Conservation (phyloP, 495 filamentous ascomycete species). For the Penicillium ucsense region DNA sequence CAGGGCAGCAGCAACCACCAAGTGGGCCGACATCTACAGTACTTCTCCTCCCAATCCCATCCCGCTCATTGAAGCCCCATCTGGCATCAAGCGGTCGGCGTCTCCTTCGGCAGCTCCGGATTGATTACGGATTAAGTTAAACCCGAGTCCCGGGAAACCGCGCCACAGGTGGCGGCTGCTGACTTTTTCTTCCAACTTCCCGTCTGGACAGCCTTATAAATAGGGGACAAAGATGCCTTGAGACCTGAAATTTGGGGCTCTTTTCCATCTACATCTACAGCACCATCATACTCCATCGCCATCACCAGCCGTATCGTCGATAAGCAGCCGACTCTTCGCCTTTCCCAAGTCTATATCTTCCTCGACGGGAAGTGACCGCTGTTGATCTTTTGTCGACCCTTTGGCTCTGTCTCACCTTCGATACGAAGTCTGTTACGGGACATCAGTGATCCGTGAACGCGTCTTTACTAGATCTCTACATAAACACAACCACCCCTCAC, state of each 20-base stretch:
- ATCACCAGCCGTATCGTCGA: background rate
- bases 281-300: background rate
- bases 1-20: no score
- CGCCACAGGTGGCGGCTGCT: conserved; percentile 9
- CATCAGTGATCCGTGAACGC: conserved; percentile 11
- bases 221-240: conserved; percentile 16
- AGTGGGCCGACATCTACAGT: no score
- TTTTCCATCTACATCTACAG: conserved; percentile 1
- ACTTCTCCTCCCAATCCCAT: no score
- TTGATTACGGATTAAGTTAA: background rate
- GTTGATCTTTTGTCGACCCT: background rate
- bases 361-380: background rate
- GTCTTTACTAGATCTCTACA: conserved; percentile 18
- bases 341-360: conserved; percentile 5
- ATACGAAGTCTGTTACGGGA: background rate
- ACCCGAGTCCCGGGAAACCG: conserved; percentile 2
- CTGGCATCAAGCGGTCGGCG: no score
- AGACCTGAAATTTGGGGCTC: conserved; percentile 29
- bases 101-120: no score
- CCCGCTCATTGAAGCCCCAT: no score
- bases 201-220: conserved; percentile 5
- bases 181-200: background rate
- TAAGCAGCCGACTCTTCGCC: background rate
- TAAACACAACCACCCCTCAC: conserved; percentile 18
- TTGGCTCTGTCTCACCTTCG: background rate